Evolutionary conservation across 768 basidiomycete species (phyloP).

Genomic region (Pisolithus orientalis): DNA sequence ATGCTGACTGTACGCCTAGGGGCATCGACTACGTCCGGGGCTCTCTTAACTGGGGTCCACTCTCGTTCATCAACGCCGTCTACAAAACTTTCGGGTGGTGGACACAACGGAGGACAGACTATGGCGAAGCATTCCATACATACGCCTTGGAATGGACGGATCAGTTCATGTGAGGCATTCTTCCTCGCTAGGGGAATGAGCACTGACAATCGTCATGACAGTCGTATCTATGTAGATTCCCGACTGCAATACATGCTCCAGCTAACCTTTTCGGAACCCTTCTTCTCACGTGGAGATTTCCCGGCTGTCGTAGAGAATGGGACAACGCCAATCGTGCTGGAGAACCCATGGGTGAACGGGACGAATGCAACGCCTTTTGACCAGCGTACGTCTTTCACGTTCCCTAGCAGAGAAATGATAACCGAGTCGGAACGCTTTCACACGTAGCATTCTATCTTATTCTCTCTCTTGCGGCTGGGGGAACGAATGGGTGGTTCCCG

Average conservation of each 20-base stretch:
- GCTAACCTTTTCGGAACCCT: conserved; percentile 65
- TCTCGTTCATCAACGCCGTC: conserved; percentile 49
- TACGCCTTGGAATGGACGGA: conserved; percentile 83
- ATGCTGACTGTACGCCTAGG: conserved; percentile 21
- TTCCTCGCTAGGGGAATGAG: background rate
- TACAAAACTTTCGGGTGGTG: conserved; percentile 77
- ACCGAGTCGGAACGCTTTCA: background rate
- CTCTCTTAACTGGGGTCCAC: conserved; percentile 74
- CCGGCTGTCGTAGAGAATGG: conserved; percentile 57
- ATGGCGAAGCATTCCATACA: conserved; percentile 71
- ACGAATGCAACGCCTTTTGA: conserved; percentile 81
- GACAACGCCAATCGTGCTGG: conserved; percentile 52
- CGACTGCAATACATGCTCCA: conserved; percentile 68
- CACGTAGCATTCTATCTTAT: conserved; percentile 76
- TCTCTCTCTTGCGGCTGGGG: conserved; percentile 77
- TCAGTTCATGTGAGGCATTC: conserved; percentile 52
- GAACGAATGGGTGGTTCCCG: conserved; percentile 91
- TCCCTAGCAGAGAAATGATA: background rate
- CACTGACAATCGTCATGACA: conserved; percentile 27
- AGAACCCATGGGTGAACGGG: conserved; percentile 72
- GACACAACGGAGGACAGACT: conserved; percentile 59
- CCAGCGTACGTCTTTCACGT: conserved; percentile 43
- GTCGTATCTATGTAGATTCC: conserved; percentile 80
- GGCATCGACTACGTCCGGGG: conserved; percentile 63
- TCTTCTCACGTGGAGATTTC: conserved; percentile 73